These are phyloP conservation scores for Penicilliopsis zonata DNA, from an alignment of 495 filamentous ascomycete species.

Conservation along the genomic window DNA sequence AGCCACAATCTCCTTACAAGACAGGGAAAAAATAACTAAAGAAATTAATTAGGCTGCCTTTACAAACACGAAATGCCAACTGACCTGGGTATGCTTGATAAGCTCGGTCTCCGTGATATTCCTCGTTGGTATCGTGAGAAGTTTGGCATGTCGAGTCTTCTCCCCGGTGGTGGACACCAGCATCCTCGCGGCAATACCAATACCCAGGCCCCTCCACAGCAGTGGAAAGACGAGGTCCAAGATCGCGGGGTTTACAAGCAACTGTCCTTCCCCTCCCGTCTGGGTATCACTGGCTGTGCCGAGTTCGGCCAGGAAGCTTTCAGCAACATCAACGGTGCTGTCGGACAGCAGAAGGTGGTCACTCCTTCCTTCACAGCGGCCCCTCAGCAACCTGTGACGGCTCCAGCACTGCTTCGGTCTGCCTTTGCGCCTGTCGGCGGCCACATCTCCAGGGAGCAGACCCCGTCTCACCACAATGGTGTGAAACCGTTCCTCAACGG, in stretches of 20 bases:
- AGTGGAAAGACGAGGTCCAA: constrained; percentile 7
- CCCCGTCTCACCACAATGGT: constrained; percentile 4
- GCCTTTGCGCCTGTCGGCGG: constrained; percentile 1
- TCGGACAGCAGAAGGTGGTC: constrained; percentile 6
- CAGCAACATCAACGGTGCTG: constrained; percentile 1
- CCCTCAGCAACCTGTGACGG: constrained; percentile 4
- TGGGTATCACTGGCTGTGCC: constrained; percentile 5
- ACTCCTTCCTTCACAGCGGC: neutral
- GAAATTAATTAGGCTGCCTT: constrained; percentile 44
- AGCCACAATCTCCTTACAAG: neutral
- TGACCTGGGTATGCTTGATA: constrained; percentile 42
- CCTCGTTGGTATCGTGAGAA: constrained; percentile 47
- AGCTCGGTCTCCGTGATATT: constrained; percentile 46
- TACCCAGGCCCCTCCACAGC: constrained; percentile 3
- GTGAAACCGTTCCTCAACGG: constrained; percentile 3
- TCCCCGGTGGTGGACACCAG: constrained; percentile 8
- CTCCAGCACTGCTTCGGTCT: constrained; percentile 3
- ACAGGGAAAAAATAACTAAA: constrained; percentile 4
- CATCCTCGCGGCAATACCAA: constrained; percentile 7
- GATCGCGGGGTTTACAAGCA: constrained; percentile 7
- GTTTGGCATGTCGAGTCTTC: constrained; percentile 19
- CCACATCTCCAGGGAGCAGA: too few relatives aligned
- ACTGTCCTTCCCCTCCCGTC: constrained; percentile 11
- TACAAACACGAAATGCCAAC: constrained; percentile 82
- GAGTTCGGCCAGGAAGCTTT: constrained; percentile 5